These are phyloP conservation scores for Didymellaceae sp. DNA, from an alignment of 2,329 filamentous ascomycete genomes.

Conservation along the genomic window DNA sequence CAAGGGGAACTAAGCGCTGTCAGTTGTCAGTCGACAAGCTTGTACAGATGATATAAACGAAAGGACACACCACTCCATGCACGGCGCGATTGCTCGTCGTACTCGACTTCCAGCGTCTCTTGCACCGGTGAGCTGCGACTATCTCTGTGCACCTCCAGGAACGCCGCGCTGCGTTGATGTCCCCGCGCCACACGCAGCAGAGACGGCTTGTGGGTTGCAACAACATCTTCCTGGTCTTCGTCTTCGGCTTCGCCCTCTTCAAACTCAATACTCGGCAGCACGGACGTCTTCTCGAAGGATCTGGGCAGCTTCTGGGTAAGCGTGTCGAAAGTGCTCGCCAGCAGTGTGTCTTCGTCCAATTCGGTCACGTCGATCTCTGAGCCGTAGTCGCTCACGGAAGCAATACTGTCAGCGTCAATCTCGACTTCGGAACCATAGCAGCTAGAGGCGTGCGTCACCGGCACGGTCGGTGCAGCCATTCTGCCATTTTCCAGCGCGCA, in stretches of 20 bases:
- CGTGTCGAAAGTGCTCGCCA: conserved; percentile 24
- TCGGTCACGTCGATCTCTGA: conserved; percentile 61
- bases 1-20: conserved; percentile 47
- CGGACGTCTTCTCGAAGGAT: conserved; percentile 10
- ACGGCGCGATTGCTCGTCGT: conserved; percentile 47
- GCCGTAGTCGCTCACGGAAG: conserved; percentile 66
- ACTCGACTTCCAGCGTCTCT: conserved; percentile 52
- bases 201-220: conserved; percentile 46
- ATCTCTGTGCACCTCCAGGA: conserved; percentile 1
- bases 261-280: conserved; percentile 33
- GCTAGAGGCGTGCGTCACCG: conserved; percentile 44
- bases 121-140: conserved; percentile 29
- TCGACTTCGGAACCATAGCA: conserved; percentile 67
- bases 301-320: neutral
- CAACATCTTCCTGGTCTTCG: conserved; percentile 51
- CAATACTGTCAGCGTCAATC: conserved; percentile 56
- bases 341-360: conserved; percentile 10
- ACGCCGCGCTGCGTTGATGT: conserved; percentile 1
- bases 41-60: neutral
- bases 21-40: conserved; percentile 45
- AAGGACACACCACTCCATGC: conserved; percentile 41
- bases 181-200: conserved; percentile 27
- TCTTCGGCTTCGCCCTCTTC: conserved; percentile 29
- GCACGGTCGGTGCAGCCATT: conserved; percentile 30
- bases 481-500: conserved; percentile 27